Evolutionary conservation across 2,329 filamentous ascomycete species (phyloP).

Genomic region (Fusarium annulatum): DNA sequence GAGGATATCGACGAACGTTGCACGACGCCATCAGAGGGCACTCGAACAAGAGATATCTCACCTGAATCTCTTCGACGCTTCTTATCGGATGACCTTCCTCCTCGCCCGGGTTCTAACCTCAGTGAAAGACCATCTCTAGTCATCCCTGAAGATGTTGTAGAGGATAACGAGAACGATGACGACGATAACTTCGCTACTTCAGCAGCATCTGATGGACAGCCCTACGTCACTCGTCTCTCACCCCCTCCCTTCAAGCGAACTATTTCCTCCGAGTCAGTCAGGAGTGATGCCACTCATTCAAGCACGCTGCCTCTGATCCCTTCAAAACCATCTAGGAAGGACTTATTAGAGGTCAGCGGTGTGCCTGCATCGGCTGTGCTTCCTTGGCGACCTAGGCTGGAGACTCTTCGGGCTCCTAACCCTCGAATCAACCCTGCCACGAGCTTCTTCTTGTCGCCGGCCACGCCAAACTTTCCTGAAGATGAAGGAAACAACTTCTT

Average conservation of each 20-base stretch:
- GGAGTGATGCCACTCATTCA: conserved; percentile 35
- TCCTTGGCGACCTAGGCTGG: conserved; percentile 37
- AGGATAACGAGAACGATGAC: conserved; percentile 62
- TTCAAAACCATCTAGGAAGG: conserved; percentile 24
- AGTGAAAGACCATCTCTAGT: conserved; percentile 48
- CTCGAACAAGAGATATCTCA: conserved; percentile 63
- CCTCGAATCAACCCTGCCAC: conserved; percentile 46
- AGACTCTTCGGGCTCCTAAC: conserved; percentile 42
- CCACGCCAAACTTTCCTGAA: conserved; percentile 53
- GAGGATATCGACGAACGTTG: conserved; percentile 36
- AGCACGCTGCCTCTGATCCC: conserved; percentile 44
- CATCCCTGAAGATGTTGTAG: conserved; percentile 52
- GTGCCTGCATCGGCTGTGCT: conserved; percentile 36
- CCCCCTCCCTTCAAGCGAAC: conserved; percentile 62
- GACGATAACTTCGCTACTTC: conserved; percentile 72
- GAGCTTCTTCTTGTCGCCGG: conserved; percentile 48
- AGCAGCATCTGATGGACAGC: conserved; percentile 57
- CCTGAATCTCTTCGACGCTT: conserved; percentile 66
- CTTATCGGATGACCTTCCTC: conserved; percentile 58
- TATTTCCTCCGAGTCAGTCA: conserved; percentile 46
- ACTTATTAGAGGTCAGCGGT: conserved; percentile 13
- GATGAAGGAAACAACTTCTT: conserved; percentile 60
- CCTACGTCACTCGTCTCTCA: conserved; percentile 61
- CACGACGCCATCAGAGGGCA: conserved; percentile 52
- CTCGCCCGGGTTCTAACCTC: conserved; percentile 41